A percentile compares a stretch with the other conserved stretches of the same genome.
phyloP scores from a whole-genome alignment of 2,329 filamentous ascomycete genomes.

The Fusarium stilboides region DNA sequence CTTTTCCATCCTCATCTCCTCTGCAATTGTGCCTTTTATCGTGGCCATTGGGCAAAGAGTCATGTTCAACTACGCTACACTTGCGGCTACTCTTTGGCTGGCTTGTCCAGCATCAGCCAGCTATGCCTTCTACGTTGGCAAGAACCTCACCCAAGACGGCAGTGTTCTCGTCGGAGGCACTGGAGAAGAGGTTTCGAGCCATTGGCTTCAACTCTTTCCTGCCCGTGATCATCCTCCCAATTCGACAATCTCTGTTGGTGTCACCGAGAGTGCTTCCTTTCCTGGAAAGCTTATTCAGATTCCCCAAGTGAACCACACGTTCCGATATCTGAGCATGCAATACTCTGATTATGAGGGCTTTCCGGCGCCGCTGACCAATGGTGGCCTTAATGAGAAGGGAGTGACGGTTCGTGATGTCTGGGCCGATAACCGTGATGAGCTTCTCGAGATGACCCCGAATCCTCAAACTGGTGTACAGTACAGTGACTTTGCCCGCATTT shows the following conservation, averaged over 20 bases:
- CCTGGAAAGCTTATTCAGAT: slow-evolving; percentile 45
- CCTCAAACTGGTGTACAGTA: slow-evolving; percentile 45
- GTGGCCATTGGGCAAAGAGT: neutral
- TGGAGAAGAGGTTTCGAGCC: slow-evolving; percentile 63
- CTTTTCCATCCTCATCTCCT: slow-evolving; percentile 1
- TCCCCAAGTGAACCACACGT: slow-evolving; percentile 43
- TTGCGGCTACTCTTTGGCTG: slow-evolving; percentile 31
- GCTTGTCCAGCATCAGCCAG: slow-evolving; percentile 49
- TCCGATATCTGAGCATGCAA: slow-evolving; percentile 47
- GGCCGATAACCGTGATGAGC: slow-evolving; percentile 45
- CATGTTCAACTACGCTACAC: slow-evolving; percentile 25
- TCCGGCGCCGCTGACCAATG: slow-evolving; percentile 43
- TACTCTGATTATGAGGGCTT: slow-evolving; percentile 48
- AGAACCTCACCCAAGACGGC: slow-evolving; percentile 60
- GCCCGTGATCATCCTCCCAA: slow-evolving; percentile 58
- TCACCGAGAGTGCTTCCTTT: slow-evolving; percentile 40
- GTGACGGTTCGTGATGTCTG: slow-evolving; percentile 46
- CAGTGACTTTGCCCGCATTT: slow-evolving; percentile 45
- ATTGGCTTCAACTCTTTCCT: slow-evolving; percentile 63
- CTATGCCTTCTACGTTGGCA: slow-evolving; percentile 65
- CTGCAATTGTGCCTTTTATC: neutral
- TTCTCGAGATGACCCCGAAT: slow-evolving; percentile 44
- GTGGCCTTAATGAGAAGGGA: slow-evolving; percentile 44
- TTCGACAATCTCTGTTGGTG: slow-evolving; percentile 54
- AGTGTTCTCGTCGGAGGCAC: slow-evolving; percentile 62